Evolutionary conservation across 352 stramenopile species (phyloP).

Genomic region (Pythium guiyangense): DNA sequence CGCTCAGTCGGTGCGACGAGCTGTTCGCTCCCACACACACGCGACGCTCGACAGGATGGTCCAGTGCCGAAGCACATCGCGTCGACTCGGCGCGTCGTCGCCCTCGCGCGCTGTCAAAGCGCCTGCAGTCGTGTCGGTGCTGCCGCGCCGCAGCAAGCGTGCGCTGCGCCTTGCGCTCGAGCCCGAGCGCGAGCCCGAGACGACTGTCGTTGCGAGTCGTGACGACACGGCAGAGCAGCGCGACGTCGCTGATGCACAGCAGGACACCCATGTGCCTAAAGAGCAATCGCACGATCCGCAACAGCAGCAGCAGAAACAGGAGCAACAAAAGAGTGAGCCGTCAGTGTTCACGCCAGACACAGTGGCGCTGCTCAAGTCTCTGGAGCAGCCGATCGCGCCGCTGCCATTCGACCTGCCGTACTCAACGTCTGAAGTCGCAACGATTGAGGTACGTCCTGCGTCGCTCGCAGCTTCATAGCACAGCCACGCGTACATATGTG

Average conservation of each 20-base stretch:
- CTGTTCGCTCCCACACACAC: neutral
- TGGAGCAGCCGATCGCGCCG: constrained; percentile 11
- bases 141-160: constrained; percentile 11
- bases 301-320: constrained; percentile 1
- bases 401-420: constrained; percentile 10
- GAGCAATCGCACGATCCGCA: neutral
- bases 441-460: constrained; percentile 6
- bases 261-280: neutral
- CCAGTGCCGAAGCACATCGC: constrained; percentile 5
- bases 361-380: constrained; percentile 20
- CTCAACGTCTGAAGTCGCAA: constrained; percentile 9
- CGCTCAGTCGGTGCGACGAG: neutral
- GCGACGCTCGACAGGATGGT: constrained; percentile 2
- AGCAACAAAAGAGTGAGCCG: neutral
- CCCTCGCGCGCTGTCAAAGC: constrained; percentile 1
- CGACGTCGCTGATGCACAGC: neutral
- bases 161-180: neutral
- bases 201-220: neutral
- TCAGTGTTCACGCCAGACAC: constrained; percentile 19
- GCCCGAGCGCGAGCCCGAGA: neutral
- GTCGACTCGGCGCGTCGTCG: constrained; percentile 6
- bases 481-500: no score
- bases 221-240: neutral
- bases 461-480: neutral
- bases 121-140: neutral